These are phyloP conservation scores for Lasiosphaeria hispida DNA, from an alignment of 495 filamentous ascomycete species.

Conservation along the genomic window DNA sequence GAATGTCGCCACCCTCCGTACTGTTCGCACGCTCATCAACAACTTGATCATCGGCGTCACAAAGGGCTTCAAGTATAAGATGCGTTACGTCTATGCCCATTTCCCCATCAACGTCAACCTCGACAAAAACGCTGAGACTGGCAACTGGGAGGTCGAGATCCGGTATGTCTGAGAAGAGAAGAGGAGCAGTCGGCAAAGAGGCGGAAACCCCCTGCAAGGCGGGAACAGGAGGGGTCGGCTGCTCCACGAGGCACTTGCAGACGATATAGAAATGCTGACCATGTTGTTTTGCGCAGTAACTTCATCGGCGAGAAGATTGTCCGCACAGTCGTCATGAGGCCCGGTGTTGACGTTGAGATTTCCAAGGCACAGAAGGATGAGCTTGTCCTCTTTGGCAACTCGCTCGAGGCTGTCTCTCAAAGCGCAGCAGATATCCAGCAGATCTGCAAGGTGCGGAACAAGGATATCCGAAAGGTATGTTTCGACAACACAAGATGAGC, in stretches of 20 bases:
- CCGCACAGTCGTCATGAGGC: slow-evolving; percentile 80
- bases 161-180: slow-evolving; percentile 60
- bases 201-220: slow-evolving; percentile 10
- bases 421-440: slow-evolving; percentile 98
- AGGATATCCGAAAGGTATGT: slow-evolving; percentile 99
- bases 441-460: slow-evolving; percentile 97
- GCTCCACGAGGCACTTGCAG: background rate
- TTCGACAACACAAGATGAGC: background rate
- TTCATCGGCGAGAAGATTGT: slow-evolving; percentile 99
- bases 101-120: slow-evolving; percentile 99
- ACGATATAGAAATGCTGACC: slow-evolving; percentile 28
- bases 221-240: background rate
- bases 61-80: slow-evolving; percentile 99
- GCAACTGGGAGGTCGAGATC: slow-evolving; percentile 88
- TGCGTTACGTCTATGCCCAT: slow-evolving; percentile 99
- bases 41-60: slow-evolving; percentile 98
- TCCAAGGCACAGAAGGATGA: slow-evolving; percentile 95
- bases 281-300: slow-evolving; percentile 60
- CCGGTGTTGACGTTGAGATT: slow-evolving; percentile 84
- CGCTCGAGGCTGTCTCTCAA: slow-evolving; percentile 93
- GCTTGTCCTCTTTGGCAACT: slow-evolving; percentile 89
- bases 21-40: slow-evolving; percentile 94
- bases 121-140: slow-evolving; percentile 92
- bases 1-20: slow-evolving; percentile 95
- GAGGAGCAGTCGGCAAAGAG: background rate